Base-by-base conservation (phyloP, 2,329 filamentous ascomycete species). In the Falciphora oryzae region DNA sequence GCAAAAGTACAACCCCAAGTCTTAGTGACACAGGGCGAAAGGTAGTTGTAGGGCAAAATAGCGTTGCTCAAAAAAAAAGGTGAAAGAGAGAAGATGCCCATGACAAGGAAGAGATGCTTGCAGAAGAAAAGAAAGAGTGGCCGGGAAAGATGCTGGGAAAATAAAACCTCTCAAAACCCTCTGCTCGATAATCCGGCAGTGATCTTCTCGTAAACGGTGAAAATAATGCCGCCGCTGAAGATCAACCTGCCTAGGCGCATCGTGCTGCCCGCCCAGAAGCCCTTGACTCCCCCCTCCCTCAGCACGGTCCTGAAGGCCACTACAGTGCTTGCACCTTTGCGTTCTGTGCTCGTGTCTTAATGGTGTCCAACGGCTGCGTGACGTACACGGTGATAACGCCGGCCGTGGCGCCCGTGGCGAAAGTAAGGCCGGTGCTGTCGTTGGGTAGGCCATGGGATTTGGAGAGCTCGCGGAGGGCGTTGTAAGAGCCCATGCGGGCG, bases 251-350 rank as follows among this genome's bases (percentile, higher is more conserved):
- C 86, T 29, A 90, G 70, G 65, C 88, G 79, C 88, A 90, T 90
- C 0, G 85, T 85, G 44, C 86, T 90, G 0, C 88, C 88, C 65
- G 82, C 85, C 87, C 87, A 90, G 66, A 89, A 85, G 0, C 83
- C 87, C 56, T 76, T 79, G 2, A 89, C 67, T 0, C 87, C 88
- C 67, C 83, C 81, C 68, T 89, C 85, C 0, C 75, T 72, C 63
- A 85, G 71, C 4, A 90, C 78, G 63, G 79, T 81, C 62, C 74
- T 76, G 3, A 86, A 77, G 0, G 86, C 86, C 66, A 89, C 84
- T 0, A 77, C 72, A 2, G 85, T 86, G 1, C 80, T 83, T 2
- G 83, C 82, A 5, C 84, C 28, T 79, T 77, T 0, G 85, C 84
- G 62, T 82, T 84, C 71, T 89, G 86, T 29, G 82, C 81, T 59